These are phyloP conservation scores for Salisapilia sapeloensis DNA, from an alignment of 352 stramenopile genomes.

Conservation along the genomic window DNA sequence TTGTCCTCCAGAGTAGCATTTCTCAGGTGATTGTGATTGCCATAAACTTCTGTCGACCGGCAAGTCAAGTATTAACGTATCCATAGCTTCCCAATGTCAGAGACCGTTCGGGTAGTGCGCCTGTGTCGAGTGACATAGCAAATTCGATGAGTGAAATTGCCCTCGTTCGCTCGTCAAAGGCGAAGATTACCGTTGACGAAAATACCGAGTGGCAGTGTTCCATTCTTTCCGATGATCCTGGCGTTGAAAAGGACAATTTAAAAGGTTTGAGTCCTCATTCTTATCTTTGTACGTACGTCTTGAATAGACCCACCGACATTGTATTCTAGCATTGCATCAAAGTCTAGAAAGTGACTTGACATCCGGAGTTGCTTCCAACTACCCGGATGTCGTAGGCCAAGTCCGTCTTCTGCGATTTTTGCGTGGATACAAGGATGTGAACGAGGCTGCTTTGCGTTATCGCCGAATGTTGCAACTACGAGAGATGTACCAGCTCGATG, in stretches of 20 bases:
- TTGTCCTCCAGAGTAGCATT: too few species aligned
- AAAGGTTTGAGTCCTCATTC: constrained; percentile 12
- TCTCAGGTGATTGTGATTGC: too few species aligned
- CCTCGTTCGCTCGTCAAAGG: constrained; percentile 23
- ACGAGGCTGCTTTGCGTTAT: constrained; percentile 33
- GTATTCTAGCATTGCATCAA: constrained; percentile 24
- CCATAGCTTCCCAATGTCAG: background rate
- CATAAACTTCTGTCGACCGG: too few species aligned
- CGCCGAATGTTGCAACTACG: constrained; percentile 45
- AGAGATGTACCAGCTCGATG: constrained; percentile 34
- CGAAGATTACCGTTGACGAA: constrained; percentile 44
- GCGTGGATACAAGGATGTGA: constrained; percentile 56
- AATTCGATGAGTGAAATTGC: constrained; percentile 38
- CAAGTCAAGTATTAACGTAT: too few species aligned
- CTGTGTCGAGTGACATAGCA: constrained; percentile 17
- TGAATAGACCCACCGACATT: too few species aligned
- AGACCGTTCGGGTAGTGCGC: constrained; percentile 39
- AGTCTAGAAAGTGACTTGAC: constrained; percentile 49
- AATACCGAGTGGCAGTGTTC: constrained; percentile 43
- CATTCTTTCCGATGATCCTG: constrained; percentile 36
- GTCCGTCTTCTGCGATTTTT: constrained; percentile 53
- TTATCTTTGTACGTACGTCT: background rate
- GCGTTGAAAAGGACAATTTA: constrained; percentile 42
- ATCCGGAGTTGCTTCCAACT: constrained; percentile 12
- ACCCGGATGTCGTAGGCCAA: constrained; percentile 30